Conservation (phyloP, 2,329 filamentous ascomycete species). For the Stemphylium lycopersici region DNA sequence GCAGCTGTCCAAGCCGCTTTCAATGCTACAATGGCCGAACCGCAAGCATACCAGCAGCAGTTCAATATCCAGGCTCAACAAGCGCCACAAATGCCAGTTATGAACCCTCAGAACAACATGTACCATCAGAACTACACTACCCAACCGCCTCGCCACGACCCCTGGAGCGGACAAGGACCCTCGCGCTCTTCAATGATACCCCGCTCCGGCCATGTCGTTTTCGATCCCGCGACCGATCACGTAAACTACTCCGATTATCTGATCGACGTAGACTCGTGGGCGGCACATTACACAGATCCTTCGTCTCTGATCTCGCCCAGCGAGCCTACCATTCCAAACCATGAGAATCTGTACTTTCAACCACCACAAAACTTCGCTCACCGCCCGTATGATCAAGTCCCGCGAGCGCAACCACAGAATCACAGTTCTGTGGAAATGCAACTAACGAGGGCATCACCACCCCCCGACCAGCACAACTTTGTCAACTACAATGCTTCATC, state of each 20-base stretch:
- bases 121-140: constrained; percentile 32
- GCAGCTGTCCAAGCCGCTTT: constrained; percentile 36
- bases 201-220: constrained; percentile 35
- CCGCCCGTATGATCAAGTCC: constrained; percentile 19
- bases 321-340: constrained; percentile 30
- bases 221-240: constrained; percentile 40
- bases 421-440: constrained; percentile 33
- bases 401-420: constrained; percentile 16
- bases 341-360: constrained; percentile 30
- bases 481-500: constrained; percentile 38
- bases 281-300: constrained; percentile 35
- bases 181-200: constrained; percentile 35
- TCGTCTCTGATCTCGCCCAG: constrained; percentile 36
- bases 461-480: constrained; percentile 32
- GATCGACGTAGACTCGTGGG: constrained; percentile 33
- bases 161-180: constrained; percentile 42
- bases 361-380: constrained; percentile 21
- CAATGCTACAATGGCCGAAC: constrained; percentile 27
- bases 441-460: constrained; percentile 31
- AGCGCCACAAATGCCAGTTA: constrained; percentile 20
- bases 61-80: constrained; percentile 25
- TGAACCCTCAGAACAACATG: constrained; percentile 25
- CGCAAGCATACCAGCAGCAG: constrained; percentile 30
- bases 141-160: constrained; percentile 36
- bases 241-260: constrained; percentile 27